A percentile compares a stretch with the other conserved stretches of the same genome.
Conservation (phyloP, 345 rosid genomes). For the Odontarrhena argentea region DNA sequence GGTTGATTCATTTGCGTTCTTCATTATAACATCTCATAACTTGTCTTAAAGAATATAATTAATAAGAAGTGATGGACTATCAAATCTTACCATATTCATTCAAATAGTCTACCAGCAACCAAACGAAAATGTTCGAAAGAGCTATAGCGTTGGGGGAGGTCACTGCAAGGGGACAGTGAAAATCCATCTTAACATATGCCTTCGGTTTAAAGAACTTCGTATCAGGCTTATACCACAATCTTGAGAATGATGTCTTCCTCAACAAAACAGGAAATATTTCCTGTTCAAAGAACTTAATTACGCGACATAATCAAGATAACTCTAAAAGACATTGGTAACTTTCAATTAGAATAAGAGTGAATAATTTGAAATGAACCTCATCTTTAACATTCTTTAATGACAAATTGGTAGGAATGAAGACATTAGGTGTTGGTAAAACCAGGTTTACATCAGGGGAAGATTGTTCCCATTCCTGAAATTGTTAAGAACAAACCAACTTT, state of each 20-base stretch:
- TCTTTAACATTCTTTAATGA: slow-evolving; percentile 58
- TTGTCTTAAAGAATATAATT: too few species aligned
- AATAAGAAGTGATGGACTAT: background rate
- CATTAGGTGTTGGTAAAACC: slow-evolving; percentile 66
- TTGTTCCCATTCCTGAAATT: slow-evolving; percentile 71
- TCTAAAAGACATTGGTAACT: background rate
- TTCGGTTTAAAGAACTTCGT: slow-evolving; percentile 72
- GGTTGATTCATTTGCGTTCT: background rate
- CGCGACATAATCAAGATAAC: slow-evolving; percentile 1
- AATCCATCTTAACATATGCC: slow-evolving; percentile 68
- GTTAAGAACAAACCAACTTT: slow-evolving; percentile 17
- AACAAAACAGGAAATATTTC: slow-evolving; percentile 56
- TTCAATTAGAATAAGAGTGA: slow-evolving; percentile 16
- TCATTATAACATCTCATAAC: background rate
- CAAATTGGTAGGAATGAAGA: slow-evolving; percentile 76
- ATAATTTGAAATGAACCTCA: slow-evolving; percentile 55
- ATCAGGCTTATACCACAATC: slow-evolving; percentile 80
- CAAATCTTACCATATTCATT: slow-evolving; percentile 78
- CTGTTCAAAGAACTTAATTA: slow-evolving; percentile 46
- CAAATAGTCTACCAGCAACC: slow-evolving; percentile 74
- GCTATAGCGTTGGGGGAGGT: slow-evolving; percentile 67
- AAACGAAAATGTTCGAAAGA: slow-evolving; percentile 60
- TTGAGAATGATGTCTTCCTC: slow-evolving; percentile 63
- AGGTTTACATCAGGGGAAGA: slow-evolving; percentile 62
- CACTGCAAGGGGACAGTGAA: slow-evolving; percentile 67